Conservation (phyloP, 2,329 filamentous ascomycete species). For the Didymella pinodella region DNA sequence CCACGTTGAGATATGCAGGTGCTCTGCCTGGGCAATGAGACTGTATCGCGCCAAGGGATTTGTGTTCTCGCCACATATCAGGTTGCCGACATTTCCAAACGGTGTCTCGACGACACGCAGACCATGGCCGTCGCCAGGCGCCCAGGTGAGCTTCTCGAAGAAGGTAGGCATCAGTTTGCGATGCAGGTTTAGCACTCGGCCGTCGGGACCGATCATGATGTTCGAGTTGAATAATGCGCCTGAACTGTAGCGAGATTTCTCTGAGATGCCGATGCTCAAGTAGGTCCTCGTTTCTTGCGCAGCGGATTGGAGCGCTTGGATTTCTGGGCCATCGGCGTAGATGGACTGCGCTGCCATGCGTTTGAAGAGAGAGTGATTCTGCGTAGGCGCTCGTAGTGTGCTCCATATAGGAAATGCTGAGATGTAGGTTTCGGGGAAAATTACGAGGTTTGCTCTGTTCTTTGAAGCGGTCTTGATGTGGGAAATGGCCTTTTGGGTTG, state of each 20-base stretch:
- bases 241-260: conserved; percentile 55
- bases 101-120: conserved; percentile 57
- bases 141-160: conserved; percentile 65
- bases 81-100: conserved; percentile 57
- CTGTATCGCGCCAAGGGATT: conserved; percentile 63
- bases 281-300: conserved; percentile 52
- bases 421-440: conserved; percentile 64
- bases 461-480: conserved; percentile 57
- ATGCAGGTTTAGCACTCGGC: conserved; percentile 60
- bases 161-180: conserved; percentile 65
- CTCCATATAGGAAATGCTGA: conserved; percentile 64
- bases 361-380: conserved; percentile 61
- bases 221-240: conserved; percentile 63
- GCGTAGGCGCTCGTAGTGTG: conserved; percentile 56
- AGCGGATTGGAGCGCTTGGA: conserved; percentile 41
- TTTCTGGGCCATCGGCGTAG: conserved; percentile 57
- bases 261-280: conserved; percentile 61
- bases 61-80: conserved; percentile 67
- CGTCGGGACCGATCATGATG: conserved; percentile 56
- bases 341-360: conserved; percentile 56
- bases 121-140: conserved; percentile 61
- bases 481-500: conserved; percentile 57
- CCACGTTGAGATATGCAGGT: conserved; percentile 65
- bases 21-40: conserved; percentile 63
- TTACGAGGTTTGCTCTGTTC: conserved; percentile 58